Base-by-base conservation (phyloP, 192 early-diverging fungal species). In the Pilaira anomala region DNA sequence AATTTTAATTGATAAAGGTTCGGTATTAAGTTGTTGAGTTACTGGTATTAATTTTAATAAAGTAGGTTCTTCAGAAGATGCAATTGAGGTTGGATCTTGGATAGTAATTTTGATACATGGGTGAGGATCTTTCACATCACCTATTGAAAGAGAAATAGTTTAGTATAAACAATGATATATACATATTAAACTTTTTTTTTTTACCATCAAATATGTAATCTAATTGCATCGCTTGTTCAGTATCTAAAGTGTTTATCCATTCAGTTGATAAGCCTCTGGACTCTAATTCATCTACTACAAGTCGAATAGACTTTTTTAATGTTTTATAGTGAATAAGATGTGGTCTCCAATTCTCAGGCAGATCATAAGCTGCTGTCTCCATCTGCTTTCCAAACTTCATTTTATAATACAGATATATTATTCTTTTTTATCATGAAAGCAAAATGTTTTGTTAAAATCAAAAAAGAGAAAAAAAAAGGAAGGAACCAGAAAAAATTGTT, bases 381-480 rank as follows among this genome's bases (percentile, higher is more conserved):
- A 87, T 74, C 44, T 78, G 76, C 55, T 85, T 83, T 54, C 74
- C 82, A 72, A 87, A 87, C 72, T 87, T 87, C 84, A 86, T 85
- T 48, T 50, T 64, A 22, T 36, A 36, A 9, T 36, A 36, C 33
- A 36, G 33, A 36, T 54, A n/a, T 36, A 7, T 54, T 36, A 9
- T 36, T 36, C 33, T 36, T 5, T 36, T n/a, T n/a, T n/a, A n/a
- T 36, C 33, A 36, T 36, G 33, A 36, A 36, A 36, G 33, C 2
- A 36, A 36, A 36, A 36, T 3, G 33, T 36, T 36, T 36, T 36
- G 6, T 55, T 30, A 33, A 33, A 55, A 36, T 30, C 53, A 55
- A 36, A 26, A 29, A 29, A 55, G 26, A 28, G n/a, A 19, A 55
- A 9, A 30, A 54, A 53, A n/a, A n/a, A 19, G 45, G 45, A 54